Evolutionary conservation across 225 moss, liverwort and hornwort species (phyloP).

Genomic region (Polytrichum commune): DNA sequence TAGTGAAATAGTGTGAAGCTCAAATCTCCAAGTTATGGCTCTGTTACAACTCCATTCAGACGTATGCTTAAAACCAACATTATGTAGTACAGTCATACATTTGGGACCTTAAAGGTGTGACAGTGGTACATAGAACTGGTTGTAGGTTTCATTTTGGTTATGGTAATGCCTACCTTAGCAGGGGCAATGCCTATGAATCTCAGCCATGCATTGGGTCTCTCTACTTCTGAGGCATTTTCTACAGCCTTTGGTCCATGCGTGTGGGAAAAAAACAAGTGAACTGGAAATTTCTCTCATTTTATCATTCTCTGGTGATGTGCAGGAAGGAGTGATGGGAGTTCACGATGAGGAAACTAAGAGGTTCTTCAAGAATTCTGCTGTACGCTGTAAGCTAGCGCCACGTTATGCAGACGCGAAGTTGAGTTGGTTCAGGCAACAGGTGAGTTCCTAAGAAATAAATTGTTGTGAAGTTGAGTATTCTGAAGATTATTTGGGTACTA

Average conservation of each 20-base stretch:
- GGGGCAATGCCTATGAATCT: too few species aligned
- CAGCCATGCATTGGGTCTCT: neutral
- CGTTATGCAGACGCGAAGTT: constrained; percentile 77
- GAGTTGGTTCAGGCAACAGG: constrained; percentile 93
- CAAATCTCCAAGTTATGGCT: too few species aligned
- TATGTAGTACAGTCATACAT: too few species aligned
- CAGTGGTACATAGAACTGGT: too few species aligned
- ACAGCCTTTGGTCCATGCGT: neutral
- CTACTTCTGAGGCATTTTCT: neutral
- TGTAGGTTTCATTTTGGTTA: too few species aligned
- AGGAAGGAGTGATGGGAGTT: constrained; percentile 87
- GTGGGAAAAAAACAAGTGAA: neutral
- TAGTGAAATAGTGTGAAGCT: too few species aligned
- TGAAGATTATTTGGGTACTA: too few species aligned
- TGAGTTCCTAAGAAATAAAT: constrained; percentile 1
- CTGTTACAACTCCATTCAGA: too few species aligned
- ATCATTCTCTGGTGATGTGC: constrained; percentile 9
- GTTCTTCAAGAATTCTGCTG: constrained; percentile 64
- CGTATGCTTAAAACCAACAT: too few species aligned
- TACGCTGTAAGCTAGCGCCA: constrained; percentile 69
- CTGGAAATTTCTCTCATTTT: neutral
- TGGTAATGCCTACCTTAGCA: too few species aligned
- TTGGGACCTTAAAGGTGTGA: too few species aligned
- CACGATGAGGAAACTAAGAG: constrained; percentile 85
- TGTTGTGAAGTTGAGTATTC: too few species aligned